Percentiles rank a stretch among this genome's conserved stretches.
These are phyloP conservation scores for Xylaria venustula DNA, from an alignment of 495 filamentous ascomycete species.

Conservation along the genomic window DNA sequence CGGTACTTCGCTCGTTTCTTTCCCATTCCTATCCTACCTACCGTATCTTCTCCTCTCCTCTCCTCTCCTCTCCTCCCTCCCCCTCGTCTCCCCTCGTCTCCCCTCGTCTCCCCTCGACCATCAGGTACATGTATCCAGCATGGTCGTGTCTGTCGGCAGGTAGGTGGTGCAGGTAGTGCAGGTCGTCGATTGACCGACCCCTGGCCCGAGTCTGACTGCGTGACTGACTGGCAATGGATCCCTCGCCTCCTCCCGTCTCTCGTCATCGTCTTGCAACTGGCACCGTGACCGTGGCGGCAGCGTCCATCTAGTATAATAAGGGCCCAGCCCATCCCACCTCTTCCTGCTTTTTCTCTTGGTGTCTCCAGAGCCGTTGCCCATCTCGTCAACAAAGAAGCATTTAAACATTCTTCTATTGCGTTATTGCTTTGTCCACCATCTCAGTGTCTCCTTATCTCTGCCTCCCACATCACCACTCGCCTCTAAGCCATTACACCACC, in stretches of 20 bases:
- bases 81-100: not conserved
- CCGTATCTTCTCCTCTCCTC: not conserved
- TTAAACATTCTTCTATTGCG: not conserved
- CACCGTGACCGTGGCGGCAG: not conserved
- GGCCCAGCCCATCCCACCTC: conserved; percentile 6
- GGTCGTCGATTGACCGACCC: not conserved
- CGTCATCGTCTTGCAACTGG: conserved; percentile 8
- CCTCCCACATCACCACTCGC: not conserved
- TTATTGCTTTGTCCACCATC: not conserved
- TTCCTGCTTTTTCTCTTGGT: not conserved
- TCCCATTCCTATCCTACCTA: not conserved
- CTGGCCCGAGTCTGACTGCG: conserved; percentile 6
- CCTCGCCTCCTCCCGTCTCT: conserved; percentile 1
- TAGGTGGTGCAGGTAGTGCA: not conserved
- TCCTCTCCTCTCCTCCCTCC: not conserved
- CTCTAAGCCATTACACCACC: no score
- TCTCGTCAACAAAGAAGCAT: not conserved
- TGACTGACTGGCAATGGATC: conserved; percentile 12
- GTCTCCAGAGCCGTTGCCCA: not conserved
- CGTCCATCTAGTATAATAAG: conserved; percentile 5
- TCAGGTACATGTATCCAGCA: no score
- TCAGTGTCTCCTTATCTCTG: not conserved
- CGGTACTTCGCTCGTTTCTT: not conserved
- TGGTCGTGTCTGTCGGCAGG: no score
- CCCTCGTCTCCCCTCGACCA: not conserved